Evolutionary conservation across 1,284 basidiomycete genomes (phyloP).

Genomic region (Fomitiporia mediterranea): DNA sequence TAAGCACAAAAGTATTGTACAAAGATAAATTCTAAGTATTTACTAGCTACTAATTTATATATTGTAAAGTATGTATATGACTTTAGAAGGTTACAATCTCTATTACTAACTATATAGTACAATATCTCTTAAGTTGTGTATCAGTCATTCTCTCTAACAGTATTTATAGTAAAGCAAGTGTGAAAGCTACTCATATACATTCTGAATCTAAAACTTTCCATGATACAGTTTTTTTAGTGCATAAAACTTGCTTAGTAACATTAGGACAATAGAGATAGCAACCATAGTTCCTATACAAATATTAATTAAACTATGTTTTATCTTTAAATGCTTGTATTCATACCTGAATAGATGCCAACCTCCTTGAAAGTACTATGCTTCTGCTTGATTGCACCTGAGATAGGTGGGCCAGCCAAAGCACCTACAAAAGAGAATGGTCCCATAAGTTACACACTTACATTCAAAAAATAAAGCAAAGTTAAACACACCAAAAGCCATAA

Average conservation of each 20-base stretch:
- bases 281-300: constrained; percentile 3
- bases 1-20: too few species aligned
- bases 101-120: too few species aligned
- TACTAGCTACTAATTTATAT: too few species aligned
- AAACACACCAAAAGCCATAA: constrained; percentile 22
- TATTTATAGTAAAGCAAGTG: too few species aligned
- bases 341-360: constrained; percentile 6
- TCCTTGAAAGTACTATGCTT: neutral
- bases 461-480: neutral
- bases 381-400: constrained; percentile 6
- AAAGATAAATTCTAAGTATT: too few species aligned
- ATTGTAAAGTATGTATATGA: too few species aligned
- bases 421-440: neutral
- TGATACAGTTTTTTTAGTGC: neutral
- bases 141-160: too few species aligned
- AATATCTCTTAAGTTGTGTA: too few species aligned
- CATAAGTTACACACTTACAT: neutral
- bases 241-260: constrained; percentile 32
- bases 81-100: too few species aligned
- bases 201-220: neutral
- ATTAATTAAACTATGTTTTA: neutral
- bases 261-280: constrained; percentile 28
- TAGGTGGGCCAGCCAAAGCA: constrained; percentile 7
- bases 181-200: too few species aligned
- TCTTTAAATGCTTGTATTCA: neutral